Evolutionary conservation across 176 grass and related monocot species (phyloP), one percentile per base, ranked within the genome.

Genomic region (Bromus sterilis): DNA sequence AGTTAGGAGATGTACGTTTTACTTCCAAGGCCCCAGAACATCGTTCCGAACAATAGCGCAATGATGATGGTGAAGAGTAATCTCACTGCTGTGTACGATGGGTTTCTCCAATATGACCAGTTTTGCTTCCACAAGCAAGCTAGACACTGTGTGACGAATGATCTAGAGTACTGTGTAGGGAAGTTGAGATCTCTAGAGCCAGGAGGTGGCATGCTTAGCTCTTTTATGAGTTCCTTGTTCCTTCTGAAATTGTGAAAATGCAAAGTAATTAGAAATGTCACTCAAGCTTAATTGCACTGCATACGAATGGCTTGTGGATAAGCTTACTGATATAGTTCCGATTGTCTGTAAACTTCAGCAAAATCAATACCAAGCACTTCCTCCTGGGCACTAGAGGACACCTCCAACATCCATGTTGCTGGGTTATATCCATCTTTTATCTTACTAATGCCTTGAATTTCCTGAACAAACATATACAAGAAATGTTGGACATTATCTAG

Each of bases 371-470:
- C 82, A 0, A 90, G 84, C n/a, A 83, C 29, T 60, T 90, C 90
- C 66, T 95, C 93, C 58, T 95, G 93, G 49, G 90, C 71, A 62
- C 30, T 64, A 76, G 93, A 69, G 18, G 79, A 84, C 59, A 84
- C 90, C 76, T 95, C 93, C 77, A 95, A 56, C 93, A 95, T 95
- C 93, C 93, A 95, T 43, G 93, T 95, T 59, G 93, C 93, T 34
- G 93, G 93, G 58, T 95, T 95, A 75, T 90, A 95, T 16, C 93
- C 89, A 57, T 90, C 82, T 61, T 81, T 81, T 81, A 95, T 95
- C 79, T 81, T 78, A 83, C 73, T 75, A 56, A 90, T 31, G 41
- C 90, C 93, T 10, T 95, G 78, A 62, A 95, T 82, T 67, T 57
- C 88, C 93, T 95, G 77, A 42, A 77, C 0, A 66, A 79, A 82